phyloP scores from a whole-genome alignment of 139 green algal genomes.

The Mesotaenium endlicherianum region DNA sequence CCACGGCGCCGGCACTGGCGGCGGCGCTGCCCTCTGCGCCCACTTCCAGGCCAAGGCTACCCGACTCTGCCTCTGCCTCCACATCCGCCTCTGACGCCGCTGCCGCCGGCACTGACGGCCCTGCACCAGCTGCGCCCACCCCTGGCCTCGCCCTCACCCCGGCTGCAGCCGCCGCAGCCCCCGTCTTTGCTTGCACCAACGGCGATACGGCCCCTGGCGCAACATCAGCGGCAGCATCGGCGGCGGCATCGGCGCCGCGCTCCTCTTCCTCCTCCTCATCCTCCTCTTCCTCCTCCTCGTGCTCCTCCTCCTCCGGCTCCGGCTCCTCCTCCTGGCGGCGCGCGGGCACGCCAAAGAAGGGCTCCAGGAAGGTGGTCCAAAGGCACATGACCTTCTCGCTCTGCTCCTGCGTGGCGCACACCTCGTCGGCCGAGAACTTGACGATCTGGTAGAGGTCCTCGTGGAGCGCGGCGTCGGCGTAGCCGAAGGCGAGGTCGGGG shows the following conservation, averaged over 20 bases:
- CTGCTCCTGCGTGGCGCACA: slow-evolving; percentile 46
- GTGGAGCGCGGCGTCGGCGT: slow-evolving; percentile 60
- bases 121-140: not conserved
- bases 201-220: not conserved
- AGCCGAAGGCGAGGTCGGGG: slow-evolving; percentile 76
- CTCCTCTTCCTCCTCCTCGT: slow-evolving; percentile 22
- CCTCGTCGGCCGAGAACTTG: slow-evolving; percentile 67
- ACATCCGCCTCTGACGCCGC: too few relatives aligned
- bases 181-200: too few relatives aligned
- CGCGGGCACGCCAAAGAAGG: slow-evolving; percentile 74
- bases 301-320: slow-evolving; percentile 16
- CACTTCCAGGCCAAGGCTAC: too few relatives aligned
- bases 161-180: not conserved
- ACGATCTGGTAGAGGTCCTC: slow-evolving; percentile 80
- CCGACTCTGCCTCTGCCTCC: too few relatives aligned
- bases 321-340: slow-evolving; percentile 11
- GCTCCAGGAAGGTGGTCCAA: slow-evolving; percentile 80
- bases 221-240: not conserved
- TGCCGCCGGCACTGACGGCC: too few relatives aligned
- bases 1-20: too few relatives aligned
- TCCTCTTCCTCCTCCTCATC: slow-evolving; percentile 28
- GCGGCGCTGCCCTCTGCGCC: too few relatives aligned
- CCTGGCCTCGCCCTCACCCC: not conserved
- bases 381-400: slow-evolving; percentile 63
- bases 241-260: not conserved